Base-by-base conservation (phyloP, 106 monocot genomes). In the Alisma plantagoaquatica region DNA sequence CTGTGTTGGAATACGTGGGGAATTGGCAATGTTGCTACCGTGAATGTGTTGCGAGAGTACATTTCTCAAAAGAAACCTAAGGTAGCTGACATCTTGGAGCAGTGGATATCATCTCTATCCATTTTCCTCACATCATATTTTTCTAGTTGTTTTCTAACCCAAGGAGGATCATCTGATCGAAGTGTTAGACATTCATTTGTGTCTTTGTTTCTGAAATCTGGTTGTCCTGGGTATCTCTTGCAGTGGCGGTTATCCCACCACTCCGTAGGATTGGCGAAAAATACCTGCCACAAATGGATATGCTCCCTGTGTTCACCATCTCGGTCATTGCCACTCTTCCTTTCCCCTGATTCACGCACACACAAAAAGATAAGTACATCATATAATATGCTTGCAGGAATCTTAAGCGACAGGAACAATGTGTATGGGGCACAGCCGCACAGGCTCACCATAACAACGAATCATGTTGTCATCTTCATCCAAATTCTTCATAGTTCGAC, bases 171-270 rank as follows among this genome's bases (percentile, higher is more conserved):
- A 61, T 73, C 56, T 51, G 66, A 59, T 10, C 22, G 54, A 35
- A 89, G 33, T 75, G 75, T 88, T 32, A 94, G 32, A 41, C 60
- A 41, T 71, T 94, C 94, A 24, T 43, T 31, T 20, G 88, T 84
- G 49, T 73, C 65, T 58, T 77, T 94, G 64, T 94, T 83, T 44
- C 46, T 83, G 47, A 93, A 93, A 70, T 92, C 92, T 10, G 85
- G 78, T 6, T 0, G 31, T 2, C 18, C 46, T 24, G 45, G 27
- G 38, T 48, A 35, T 23, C 6, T 46, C 41, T 82, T 86, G 0
- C 5, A 20, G 19, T 56, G 33, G 58, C 92, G 67, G 53, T 79
- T 82, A 53, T 92, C 92, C 92, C 86, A 74, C 92, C 92, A 92
- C 65, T 86, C 92, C 29, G 51, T 18, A 31, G 86, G 86, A 54